Base-by-base conservation (phyloP, 768 basidiomycete genomes). In the Lentinula guzmanii region DNA sequence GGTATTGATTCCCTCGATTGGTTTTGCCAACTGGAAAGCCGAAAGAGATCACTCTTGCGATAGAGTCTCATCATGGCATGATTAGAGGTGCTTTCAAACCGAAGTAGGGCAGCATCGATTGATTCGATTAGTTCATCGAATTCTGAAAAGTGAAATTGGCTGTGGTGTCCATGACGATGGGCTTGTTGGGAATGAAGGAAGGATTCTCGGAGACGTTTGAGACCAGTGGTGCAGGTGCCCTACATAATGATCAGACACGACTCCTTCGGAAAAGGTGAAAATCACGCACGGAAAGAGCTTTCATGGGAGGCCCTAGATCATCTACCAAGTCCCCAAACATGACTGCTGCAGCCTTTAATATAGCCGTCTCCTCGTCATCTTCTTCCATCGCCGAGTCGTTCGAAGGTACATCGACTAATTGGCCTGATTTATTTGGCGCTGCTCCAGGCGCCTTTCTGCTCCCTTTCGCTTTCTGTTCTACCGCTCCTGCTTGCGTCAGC, bases 71-170 rank as follows among this genome's bases (percentile, higher is more conserved):
- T 70, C 16, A 96, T 82, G 0, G 93, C 93, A 62, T 90, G 84
- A 61, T 94, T 93, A 0, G 91, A 93, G 0, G 89, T 93, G 66
- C 84, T 86, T 66, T 93, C 91, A 68, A 94, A 93, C 15, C 83
- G 80, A 51, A 81, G 79, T 35, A 93, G 73, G 0, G 90, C 89
- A 4, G 80, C 79, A 62, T 90, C 85, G 18, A 93, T 87, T 4
- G 75, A 79, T 18, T 87, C 84, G 2, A 85, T 80, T 2, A 92
- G 77, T 39, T 84, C 78, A 13, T 79, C 71, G 62, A 91, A 91
- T 62, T 91, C 89, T 54, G 85, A 77, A 28, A 81, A 76, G 61
- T 80, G 70, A 56, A 70, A 50, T 71, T 70, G 59, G 76, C 70
- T 56, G 64, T 65, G 66, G 18, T 64, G 69, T 21, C 63, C 65